These are phyloP conservation scores for Silene latifolia DNA, from an alignment of 148 eudicot species.

Conservation along the genomic window DNA sequence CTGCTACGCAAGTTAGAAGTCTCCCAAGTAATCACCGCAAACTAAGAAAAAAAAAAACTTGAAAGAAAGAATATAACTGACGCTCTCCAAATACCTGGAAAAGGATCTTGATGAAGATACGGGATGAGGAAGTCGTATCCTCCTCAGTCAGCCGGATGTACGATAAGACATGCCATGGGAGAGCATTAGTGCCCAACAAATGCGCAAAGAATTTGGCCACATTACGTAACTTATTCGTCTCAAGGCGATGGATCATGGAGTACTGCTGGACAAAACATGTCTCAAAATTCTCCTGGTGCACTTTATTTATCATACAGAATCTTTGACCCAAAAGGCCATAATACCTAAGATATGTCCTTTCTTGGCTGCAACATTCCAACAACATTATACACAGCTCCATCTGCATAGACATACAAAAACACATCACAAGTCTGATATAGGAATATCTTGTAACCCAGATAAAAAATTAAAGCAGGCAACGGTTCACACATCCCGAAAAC, in stretches of 20 bases:
- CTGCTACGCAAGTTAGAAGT: not conserved
- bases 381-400: conserved; percentile 91
- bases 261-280: conserved; percentile 85
- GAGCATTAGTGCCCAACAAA: conserved; percentile 81
- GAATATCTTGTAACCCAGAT: not conserved
- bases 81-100: conserved; percentile 61
- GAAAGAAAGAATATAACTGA: not conserved
- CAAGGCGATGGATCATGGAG: conserved; percentile 92
- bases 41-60: not conserved
- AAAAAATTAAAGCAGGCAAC: not conserved
- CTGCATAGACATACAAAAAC: conserved; percentile 17
- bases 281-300: conserved; percentile 89
- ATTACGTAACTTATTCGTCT: conserved; percentile 83
- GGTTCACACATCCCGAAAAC: not conserved
- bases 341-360: conserved; percentile 82
- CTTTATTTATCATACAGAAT: conserved; percentile 79
- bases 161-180: conserved; percentile 84
- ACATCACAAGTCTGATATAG: not conserved
- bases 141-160: conserved; percentile 86
- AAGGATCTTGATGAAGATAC: conserved; percentile 92
- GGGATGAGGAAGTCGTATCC: conserved; percentile 91
- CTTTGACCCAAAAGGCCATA: conserved; percentile 93
- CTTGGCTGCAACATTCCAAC: conserved; percentile 95
- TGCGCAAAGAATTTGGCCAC: conserved; percentile 94
- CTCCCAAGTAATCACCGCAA: not conserved